Evolutionary conservation across 345 rosid genomes (phyloP).

Genomic region (Euclidium syriacum): DNA sequence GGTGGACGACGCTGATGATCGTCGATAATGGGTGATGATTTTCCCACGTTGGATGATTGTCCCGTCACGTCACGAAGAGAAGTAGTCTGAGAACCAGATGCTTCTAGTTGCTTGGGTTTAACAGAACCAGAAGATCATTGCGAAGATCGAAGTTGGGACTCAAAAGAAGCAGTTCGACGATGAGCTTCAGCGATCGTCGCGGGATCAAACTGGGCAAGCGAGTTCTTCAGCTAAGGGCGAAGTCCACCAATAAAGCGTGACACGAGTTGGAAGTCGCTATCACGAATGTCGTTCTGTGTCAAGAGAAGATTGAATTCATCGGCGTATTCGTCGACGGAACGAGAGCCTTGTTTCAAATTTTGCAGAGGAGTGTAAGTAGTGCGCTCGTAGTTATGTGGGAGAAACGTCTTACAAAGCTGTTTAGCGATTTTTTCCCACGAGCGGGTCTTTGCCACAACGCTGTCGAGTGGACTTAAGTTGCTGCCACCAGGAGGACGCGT

Average conservation of each 20-base stretch:
- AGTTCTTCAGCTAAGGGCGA: background rate
- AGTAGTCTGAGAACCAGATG: background rate
- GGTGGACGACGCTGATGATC: background rate
- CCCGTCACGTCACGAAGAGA: background rate
- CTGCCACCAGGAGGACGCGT: background rate
- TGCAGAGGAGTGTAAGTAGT: background rate
- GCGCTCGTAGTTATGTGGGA: background rate
- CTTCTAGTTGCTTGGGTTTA: too few relatives aligned
- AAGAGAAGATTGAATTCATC: background rate
- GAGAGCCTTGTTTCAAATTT: background rate
- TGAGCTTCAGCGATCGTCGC: background rate
- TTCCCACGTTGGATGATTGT: too few relatives aligned
- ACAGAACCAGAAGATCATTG: too few relatives aligned
- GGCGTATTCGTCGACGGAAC: background rate
- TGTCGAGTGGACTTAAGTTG: background rate
- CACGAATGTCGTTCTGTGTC: background rate
- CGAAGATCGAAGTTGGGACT: background rate
- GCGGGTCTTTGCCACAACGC: background rate
- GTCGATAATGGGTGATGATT: too few relatives aligned
- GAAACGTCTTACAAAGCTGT: background rate
- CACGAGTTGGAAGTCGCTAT: background rate
- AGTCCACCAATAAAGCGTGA: background rate
- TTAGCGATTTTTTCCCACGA: background rate
- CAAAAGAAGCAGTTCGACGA: background rate
- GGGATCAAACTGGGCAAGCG: background rate